Base-by-base conservation (phyloP, 306 rosid genomes). In the Arachis hypogaea region DNA sequence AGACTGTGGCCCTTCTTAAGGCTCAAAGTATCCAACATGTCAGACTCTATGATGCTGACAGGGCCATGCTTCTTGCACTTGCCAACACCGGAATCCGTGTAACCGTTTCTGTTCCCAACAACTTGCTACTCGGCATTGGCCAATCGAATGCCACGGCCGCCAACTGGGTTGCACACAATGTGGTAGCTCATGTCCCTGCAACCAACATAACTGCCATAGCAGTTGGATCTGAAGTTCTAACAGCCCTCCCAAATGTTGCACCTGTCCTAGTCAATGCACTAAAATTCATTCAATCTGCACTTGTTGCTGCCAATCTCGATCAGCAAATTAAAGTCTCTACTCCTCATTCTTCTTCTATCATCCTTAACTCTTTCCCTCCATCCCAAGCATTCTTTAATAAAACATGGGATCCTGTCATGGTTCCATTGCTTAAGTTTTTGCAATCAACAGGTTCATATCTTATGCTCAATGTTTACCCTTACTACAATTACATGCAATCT, bases 381-480 rank as follows among this genome's bases (percentile, higher is more conserved):
- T 94, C 98, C 40, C 98, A 94, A 74, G 98, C 98, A 57, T 94
- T 94, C 81, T 94, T 94, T 70, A 94, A 94, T 57, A 91, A 94
- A 6, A 68, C 96, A 9, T 94, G 98, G 98, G 87, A 94, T 65
- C 96, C 91, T 0, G 97, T 94, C 71, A 89, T 94, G 98, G 82
- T 90, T 55, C 98, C 98, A 30, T 71, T 94, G 77, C 98, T 94
- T 42, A 82, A 91, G 6, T 89, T 94, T 71, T 82, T 94, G 84
- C 97, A 89, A 68, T 94, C 96, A 41, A 86, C 96, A 0, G 94
- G 86, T 18, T 94, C 98, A 14, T 83, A 78, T 77, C 95, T 94
- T 40, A 94, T 94, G 98, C 91, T 94, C 52, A 94, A 94, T 4
- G 93, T 89, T 3, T 91, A 94, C 58, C 98, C 98, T 2, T 94